phyloP scores from a whole-genome alignment of 2,329 filamentous ascomycete species.

The Fusarium liriodendri region DNA sequence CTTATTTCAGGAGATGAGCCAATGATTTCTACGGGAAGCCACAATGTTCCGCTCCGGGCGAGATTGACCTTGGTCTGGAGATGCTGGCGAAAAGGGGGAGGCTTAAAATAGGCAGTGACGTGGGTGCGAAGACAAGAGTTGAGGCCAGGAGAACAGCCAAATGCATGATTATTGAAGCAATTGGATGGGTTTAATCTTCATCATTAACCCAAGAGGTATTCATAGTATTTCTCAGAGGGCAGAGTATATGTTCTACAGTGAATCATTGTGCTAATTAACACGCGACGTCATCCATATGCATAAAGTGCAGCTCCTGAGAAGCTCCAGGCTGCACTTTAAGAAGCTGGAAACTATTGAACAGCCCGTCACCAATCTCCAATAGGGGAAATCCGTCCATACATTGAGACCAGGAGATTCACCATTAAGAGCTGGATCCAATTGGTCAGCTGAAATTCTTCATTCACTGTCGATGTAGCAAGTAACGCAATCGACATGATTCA shows the following conservation, averaged over 20 bases:
- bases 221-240: not conserved
- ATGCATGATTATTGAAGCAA: not conserved
- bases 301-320: not conserved
- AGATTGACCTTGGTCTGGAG: conserved; percentile 31
- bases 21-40: conserved; percentile 4
- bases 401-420: not conserved
- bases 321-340: not conserved
- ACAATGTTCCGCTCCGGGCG: conserved; percentile 34
- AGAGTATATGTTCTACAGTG: not conserved
- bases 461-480: not conserved
- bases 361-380: not conserved
- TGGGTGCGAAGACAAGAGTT: not conserved
- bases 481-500: not conserved
- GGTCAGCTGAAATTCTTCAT: not conserved
- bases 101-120: conserved; percentile 9
- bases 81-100: conserved; percentile 34
- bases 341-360: not conserved
- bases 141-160: not conserved
- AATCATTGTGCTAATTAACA: not conserved
- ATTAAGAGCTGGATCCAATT: not conserved
- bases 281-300: not conserved
- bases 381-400: not conserved
- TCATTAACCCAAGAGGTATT: not conserved
- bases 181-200: not conserved
- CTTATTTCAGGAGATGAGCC: conserved; percentile 11